Evolutionary conservation across 2,329 filamentous ascomycete species (phyloP), one percentile per base, ranked within the genome.

Genomic region (Leptographium wingfieldii): DNA sequence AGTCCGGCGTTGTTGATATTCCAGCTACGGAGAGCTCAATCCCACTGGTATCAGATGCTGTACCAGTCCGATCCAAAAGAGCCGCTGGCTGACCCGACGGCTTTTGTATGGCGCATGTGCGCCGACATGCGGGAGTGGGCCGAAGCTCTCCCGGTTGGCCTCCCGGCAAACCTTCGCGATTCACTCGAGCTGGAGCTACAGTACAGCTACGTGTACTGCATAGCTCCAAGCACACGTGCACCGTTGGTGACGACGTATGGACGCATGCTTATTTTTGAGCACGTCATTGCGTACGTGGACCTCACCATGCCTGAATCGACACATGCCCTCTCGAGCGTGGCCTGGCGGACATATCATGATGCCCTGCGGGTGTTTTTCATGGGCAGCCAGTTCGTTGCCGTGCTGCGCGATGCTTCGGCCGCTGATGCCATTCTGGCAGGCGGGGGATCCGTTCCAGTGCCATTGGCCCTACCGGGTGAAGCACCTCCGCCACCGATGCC

Each of bases 181-280:
- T 83, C 92, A 64, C 95, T 96, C 68, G 87, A 94, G 63, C 82
- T 96, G 19, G 94, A 99, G 69, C 61, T 95, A 51, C 81, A 92
- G 55, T 97, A 96, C 74, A 95, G 90, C 68, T 94, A 90, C 66
- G 87, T 96, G 29, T 90, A 96, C 70, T 88, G 92, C 60, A 80
- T 96, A 9, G 90, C 90, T 0, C 90, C 91, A 0, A 92, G 87
- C 43, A 83, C 85, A 1, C 80, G 87, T 54, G 84, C 88, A 3
- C 88, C 89, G 0, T 77, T 81, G 27, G 84, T 92, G 56, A 86
- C 84, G 3, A 82, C 90, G 54, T 90, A 92, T 69, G 87, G 86
- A 46, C 88, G 90, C 63, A 78, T 85, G 35, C 77, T 95, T 29
- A 88, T 96, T 49, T 95, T 95, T 69, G 90, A 96, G 69, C 86